phyloP scores from a whole-genome alignment of 2,329 filamentous ascomycete genomes.

The Fusarium sterilihyphosum region DNA sequence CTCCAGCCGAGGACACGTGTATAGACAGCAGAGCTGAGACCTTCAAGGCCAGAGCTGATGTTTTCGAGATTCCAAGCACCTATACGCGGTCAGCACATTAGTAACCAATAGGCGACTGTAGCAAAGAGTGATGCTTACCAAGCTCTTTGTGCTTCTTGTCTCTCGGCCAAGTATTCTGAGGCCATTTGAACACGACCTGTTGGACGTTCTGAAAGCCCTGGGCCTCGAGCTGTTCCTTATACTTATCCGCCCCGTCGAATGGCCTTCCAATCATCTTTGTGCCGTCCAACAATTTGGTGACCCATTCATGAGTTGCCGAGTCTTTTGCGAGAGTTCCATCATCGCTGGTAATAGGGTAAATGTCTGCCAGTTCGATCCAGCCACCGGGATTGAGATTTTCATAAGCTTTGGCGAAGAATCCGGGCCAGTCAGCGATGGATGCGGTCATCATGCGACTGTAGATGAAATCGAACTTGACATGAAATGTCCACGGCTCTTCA shows the following conservation, averaged over 20 bases:
- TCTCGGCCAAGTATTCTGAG: conserved; percentile 60
- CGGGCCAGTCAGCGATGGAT: conserved; percentile 31
- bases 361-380: conserved; percentile 40
- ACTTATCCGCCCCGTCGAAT: conserved; percentile 32
- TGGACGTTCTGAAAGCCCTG: conserved; percentile 62
- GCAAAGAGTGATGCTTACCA: neutral
- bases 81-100: fast-evolving
- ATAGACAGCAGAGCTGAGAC: conserved; percentile 43
- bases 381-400: conserved; percentile 35
- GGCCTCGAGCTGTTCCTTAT: conserved; percentile 51
- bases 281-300: conserved; percentile 37
- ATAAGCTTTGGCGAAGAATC: conserved; percentile 38
- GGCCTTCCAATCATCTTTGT: conserved; percentile 41
- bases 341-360: conserved; percentile 17
- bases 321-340: conserved; percentile 26
- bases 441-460: conserved; percentile 41
- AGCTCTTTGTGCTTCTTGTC: conserved; percentile 60
- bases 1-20: conserved; percentile 43
- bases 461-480: conserved; percentile 41
- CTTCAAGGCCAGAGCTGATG: conserved; percentile 38
- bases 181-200: conserved; percentile 58
- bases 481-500: conserved; percentile 41
- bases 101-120: fast-evolving
- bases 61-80: conserved; percentile 47
- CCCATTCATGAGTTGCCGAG: conserved; percentile 34